Base-by-base conservation (phyloP, 73 alveolate species). In the Effrenium voratum region DNA sequence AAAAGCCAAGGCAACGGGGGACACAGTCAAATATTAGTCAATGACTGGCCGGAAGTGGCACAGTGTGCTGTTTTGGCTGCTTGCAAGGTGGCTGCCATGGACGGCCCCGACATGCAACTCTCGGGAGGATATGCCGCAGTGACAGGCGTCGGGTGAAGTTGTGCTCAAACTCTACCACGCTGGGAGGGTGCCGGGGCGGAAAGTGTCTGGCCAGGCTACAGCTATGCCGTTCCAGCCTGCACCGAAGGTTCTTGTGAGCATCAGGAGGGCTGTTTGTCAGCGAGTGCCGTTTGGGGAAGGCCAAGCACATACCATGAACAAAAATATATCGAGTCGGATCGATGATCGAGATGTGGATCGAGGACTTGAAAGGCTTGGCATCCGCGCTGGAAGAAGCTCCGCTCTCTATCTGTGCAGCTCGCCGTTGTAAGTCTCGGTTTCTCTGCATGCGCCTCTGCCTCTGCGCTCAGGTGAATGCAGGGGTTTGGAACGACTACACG, bases 401-500 rank as follows among this genome's bases (percentile, higher is more conserved):
- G 8, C 76, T 92, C 81, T 92, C 98, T 40, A 70, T 92, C 45
- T 92, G 98, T 22, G 98, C 41, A 24, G 30, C 86, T 46, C 10
- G 91, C 49, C 8, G 2, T 2, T 0, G 2, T 24, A 66, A 12
- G n/a, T 32, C 28, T 13, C 28, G 8, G 13, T 63, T 63, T 63
- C 28, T 66, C 43, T 0, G 13, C 28, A 32, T 2, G 2, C 16
- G 49, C 34, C 55, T 73, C 22, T 0, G 55, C n/a, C n/a, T n/a
- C n/a, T n/a, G n/a, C n/a, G 8, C 30, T 28, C 45, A 85, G 97
- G 97, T 92, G 43, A 92, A 92, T 50, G 98, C 98, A 5, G 98
- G 91, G 24, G 80, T 50, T 3, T 92, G 98, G 98, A 92, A 92
- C 81, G 98, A 92, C 91, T 92, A 92, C 98, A 92, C 98, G 82